These are phyloP conservation scores for Fusarium sp. DNA, from an alignment of 2,329 filamentous ascomycete species.

Conservation along the genomic window DNA sequence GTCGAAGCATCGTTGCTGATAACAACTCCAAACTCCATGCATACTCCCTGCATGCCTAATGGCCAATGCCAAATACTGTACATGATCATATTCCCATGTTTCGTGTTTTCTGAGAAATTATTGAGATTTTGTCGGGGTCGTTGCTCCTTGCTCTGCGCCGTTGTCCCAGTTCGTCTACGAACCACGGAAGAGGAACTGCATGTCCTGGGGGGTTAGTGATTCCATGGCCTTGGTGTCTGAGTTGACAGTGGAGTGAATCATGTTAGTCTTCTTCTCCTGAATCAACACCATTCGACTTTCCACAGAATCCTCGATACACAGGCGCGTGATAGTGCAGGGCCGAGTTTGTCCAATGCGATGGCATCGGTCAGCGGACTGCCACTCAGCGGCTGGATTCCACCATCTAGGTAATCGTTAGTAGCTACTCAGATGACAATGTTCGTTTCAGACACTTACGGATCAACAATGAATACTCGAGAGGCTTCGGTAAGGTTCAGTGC, in stretches of 20 bases:
- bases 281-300: constrained; percentile 95
- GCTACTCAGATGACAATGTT: neutral
- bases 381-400: constrained; percentile 99
- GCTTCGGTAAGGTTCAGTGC: constrained; percentile 96
- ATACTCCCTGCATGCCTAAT: neutral
- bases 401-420: constrained; percentile 67
- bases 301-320: constrained; percentile 97
- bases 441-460: constrained; percentile 73
- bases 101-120: neutral
- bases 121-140: neutral
- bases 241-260: constrained; percentile 98
- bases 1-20: neutral
- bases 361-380: constrained; percentile 94
- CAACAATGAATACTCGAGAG: constrained; percentile 93
- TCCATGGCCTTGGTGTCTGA: constrained; percentile 91
- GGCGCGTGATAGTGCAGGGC: constrained; percentile 90
- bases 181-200: constrained; percentile 96
- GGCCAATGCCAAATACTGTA: constrained; percentile 9
- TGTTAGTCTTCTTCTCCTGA: constrained; percentile 98
- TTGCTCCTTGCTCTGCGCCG: neutral
- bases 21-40: constrained; percentile 19
- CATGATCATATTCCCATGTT: neutral
- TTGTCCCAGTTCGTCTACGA: constrained; percentile 41
- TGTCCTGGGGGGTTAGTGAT: constrained; percentile 87
- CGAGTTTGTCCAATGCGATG: constrained; percentile 96